Evolutionary conservation across 75 land plant species (phyloP).

Genomic region (Picea glauca): DNA sequence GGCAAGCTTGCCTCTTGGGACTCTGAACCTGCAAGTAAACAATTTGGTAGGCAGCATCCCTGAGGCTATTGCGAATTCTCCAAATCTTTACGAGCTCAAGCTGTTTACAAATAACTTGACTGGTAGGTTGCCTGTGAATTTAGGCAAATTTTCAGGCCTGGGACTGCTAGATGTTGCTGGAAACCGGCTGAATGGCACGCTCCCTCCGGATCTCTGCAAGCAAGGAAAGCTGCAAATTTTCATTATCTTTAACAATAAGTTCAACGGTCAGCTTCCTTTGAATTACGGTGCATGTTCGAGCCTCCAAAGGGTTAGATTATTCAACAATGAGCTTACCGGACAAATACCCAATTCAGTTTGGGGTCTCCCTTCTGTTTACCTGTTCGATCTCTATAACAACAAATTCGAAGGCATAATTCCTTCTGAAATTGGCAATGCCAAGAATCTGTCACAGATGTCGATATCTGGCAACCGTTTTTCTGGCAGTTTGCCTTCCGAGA

Average conservation of each 20-base stretch:
- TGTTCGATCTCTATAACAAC: conserved; percentile 44
- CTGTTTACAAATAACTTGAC: conserved; percentile 41
- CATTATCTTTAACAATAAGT: conserved; percentile 34
- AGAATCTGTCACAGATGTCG: conserved; percentile 13
- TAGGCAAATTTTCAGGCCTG: conserved; percentile 29
- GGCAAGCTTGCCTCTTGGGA: conserved; percentile 23
- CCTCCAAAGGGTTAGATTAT: conserved; percentile 34
- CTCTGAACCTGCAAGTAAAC: conserved; percentile 52
- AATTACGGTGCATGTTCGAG: conserved; percentile 40
- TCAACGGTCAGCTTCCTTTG: conserved; percentile 46
- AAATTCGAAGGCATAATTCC: conserved; percentile 40
- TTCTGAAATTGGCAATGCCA: conserved; percentile 25
- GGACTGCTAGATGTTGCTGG: conserved; percentile 38
- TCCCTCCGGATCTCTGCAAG: conserved; percentile 41
- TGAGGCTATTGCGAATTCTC: conserved; percentile 21
- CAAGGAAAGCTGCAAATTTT: conserved; percentile 32
- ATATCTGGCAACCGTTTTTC: conserved; percentile 40
- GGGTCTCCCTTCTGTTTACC: conserved; percentile 29
- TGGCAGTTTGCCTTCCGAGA: conserved; percentile 29
- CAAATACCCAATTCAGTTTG: conserved; percentile 37
- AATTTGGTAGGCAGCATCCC: conserved; percentile 42
- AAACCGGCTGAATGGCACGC: conserved; percentile 38
- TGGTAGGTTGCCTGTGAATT: conserved; percentile 28
- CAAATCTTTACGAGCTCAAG: conserved; percentile 20
- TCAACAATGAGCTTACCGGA: conserved; percentile 38